Evolutionary conservation across 345 rosid species (phyloP).

Genomic region (Lenwebbia sp.): DNA sequence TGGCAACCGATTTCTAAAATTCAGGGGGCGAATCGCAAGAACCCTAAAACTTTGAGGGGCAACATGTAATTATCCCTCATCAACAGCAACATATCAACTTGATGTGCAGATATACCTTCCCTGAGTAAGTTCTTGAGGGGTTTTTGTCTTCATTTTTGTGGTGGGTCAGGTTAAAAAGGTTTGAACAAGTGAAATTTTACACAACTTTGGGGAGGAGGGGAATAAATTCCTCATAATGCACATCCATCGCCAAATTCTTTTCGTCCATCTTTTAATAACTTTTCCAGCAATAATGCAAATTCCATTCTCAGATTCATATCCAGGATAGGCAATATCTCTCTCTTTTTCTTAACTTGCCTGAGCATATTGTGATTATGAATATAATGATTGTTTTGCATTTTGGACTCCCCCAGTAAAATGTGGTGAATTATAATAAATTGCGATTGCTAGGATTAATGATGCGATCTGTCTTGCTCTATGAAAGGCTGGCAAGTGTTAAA

Average conservation of each 20-base stretch:
- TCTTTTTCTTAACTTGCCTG: not conserved
- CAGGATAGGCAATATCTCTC: not conserved
- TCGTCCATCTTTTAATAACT: slow-evolving; percentile 22
- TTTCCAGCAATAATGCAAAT: slow-evolving; percentile 66
- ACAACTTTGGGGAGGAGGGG: slow-evolving; percentile 4
- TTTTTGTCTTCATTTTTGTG: slow-evolving; percentile 1
- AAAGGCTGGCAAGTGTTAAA: not conserved
- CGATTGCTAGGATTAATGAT: not conserved
- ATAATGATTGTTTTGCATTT: not conserved
- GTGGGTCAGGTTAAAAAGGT: slow-evolving; percentile 26
- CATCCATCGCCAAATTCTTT: slow-evolving; percentile 34
- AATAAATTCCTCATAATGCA: slow-evolving; percentile 56
- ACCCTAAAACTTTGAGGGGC: not conserved
- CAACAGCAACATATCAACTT: not conserved
- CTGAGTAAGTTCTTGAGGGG: slow-evolving; percentile 28
- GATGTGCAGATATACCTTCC: slow-evolving; percentile 31
- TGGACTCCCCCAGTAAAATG: not conserved
- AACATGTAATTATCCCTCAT: not conserved
- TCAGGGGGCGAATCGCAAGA: not conserved
- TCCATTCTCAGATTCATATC: slow-evolving; percentile 16
- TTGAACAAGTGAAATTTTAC: slow-evolving; percentile 1
- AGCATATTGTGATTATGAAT: slow-evolving; percentile 9
- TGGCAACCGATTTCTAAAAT: not conserved
- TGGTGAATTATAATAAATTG: not conserved
- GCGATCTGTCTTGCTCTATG: not conserved